Evolutionary conservation across 2,329 filamentous ascomycete genomes (phyloP), one percentile per base, ranked within the genome.

Genomic region (Calonectria henricotiae): DNA sequence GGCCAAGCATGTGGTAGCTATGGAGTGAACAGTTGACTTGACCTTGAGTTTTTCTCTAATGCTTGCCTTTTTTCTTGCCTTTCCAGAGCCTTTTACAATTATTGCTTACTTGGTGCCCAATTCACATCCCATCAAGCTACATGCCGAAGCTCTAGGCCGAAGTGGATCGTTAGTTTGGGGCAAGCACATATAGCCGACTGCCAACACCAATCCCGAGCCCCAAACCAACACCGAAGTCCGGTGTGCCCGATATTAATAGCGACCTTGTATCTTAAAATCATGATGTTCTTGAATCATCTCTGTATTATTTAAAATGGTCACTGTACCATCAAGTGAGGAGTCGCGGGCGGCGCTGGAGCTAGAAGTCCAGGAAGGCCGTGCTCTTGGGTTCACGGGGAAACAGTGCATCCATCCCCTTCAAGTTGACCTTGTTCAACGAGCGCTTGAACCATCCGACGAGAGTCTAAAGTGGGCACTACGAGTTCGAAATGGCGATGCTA

Each of bases 1-100:
- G 96, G 96, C 62, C 96, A 99, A 85, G 96, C 43, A 23, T 46
- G 9, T 11, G 3, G 13, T 11, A 4, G 5, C 1, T 9, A 23
- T 3, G 20, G 9, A 46, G 12, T n/a, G 7, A 1, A 20, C 20
- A 9, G n/a, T 20, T 20, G 7, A 3, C 9, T 46, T 46, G 8
- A 7, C 23, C 7, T 46, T 2, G 9, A 23, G 2, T 9, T 23
- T 46, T 20, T 23, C 5, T 7, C 8, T 23, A 4, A 46, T 46
- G n/a, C 7, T 5, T 25, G 8, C 4, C 27, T 30, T 8, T 12
- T 20, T 4, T 46, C 12, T 20, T 20, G 20, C 20, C 20, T 46
- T 23, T 9, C 11, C 43, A 4, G 35, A 37, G 8, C 12, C 35
- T 37, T 2, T 43, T n/a, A 43, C 20, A 1, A 43, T n/a, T 43